phyloP scores from a whole-genome alignment of 192 early-diverging fungal species.

The Coemansia sp. region DNA sequence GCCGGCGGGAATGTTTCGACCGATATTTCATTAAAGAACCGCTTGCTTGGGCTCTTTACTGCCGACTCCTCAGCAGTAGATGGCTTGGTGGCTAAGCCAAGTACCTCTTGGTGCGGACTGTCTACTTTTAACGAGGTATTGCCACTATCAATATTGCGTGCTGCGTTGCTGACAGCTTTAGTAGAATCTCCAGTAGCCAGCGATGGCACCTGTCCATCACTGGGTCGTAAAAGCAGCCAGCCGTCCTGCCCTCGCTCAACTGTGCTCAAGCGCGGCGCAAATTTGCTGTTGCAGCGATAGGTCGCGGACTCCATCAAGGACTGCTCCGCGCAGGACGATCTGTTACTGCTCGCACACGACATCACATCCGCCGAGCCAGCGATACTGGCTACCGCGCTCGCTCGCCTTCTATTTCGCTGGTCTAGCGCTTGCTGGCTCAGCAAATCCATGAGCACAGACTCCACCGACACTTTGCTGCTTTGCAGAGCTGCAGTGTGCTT shows the following conservation, averaged over 20 bases:
- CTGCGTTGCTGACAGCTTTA: background rate
- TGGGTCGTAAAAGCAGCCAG: slow-evolving; percentile 25
- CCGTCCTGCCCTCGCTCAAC: slow-evolving; percentile 42
- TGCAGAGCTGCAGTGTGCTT: background rate
- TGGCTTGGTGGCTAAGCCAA: background rate
- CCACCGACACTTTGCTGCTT: slow-evolving; percentile 8
- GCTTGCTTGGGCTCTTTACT: background rate
- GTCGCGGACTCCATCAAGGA: slow-evolving; percentile 16
- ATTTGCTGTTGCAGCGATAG: slow-evolving; percentile 28
- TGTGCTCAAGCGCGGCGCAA: slow-evolving; percentile 42
- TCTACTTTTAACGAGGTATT: slow-evolving; percentile 6
- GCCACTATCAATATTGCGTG: background rate
- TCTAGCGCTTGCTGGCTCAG: slow-evolving; percentile 6
- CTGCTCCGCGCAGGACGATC: slow-evolving; percentile 18
- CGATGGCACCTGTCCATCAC: background rate
- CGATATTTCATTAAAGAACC: background rate
- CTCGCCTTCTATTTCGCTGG: background rate
- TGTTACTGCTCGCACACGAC: slow-evolving; percentile 18
- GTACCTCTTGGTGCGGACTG: slow-evolving; percentile 5
- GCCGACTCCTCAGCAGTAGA: background rate
- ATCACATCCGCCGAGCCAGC: slow-evolving; percentile 8
- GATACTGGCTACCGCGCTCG: slow-evolving; percentile 4
- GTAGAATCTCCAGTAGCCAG: background rate
- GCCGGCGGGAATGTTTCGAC: slow-evolving; percentile 17
- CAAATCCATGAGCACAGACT: slow-evolving; percentile 18